Evolutionary conservation across 305 asterid species (phyloP).

Genomic region (Fraxinus ornus): DNA sequence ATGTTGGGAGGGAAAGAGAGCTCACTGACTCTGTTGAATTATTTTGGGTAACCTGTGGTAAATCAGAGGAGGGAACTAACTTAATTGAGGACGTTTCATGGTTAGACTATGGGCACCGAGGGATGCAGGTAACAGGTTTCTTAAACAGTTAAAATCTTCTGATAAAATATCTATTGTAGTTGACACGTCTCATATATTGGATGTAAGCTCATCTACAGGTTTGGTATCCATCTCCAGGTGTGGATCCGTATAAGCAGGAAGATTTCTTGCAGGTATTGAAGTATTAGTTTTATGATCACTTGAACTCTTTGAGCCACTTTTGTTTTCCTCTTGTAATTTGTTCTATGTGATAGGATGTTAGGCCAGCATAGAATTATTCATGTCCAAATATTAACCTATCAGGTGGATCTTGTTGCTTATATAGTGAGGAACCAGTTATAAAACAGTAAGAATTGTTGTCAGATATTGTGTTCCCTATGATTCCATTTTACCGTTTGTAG

Average conservation of each 20-base stretch:
- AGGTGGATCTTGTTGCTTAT: conserved; percentile 11
- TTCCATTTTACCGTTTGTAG: background rate
- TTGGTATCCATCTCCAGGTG: conserved; percentile 99
- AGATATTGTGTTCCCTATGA: background rate
- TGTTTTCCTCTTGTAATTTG: background rate
- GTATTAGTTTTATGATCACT: conserved; percentile 1
- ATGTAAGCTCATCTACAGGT: conserved; percentile 72
- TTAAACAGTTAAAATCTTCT: conserved; percentile 20
- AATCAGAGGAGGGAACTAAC: conserved; percentile 85
- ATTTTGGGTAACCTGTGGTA: conserved; percentile 99
- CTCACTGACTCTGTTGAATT: conserved; percentile 95
- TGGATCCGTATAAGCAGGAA: conserved; percentile 93
- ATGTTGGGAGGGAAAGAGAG: conserved; percentile 96
- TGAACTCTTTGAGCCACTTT: conserved; percentile 16
- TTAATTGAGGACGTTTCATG: conserved; percentile 99
- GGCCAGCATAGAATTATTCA: conserved; percentile 7
- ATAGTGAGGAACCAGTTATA: background rate
- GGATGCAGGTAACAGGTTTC: conserved; percentile 89
- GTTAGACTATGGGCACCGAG: conserved; percentile 98
- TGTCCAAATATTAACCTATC: conserved; percentile 21
- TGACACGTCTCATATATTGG: conserved; percentile 41
- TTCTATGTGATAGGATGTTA: background rate
- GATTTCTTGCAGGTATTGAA: conserved; percentile 93
- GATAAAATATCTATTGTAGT: conserved; percentile 14
- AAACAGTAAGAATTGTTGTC: background rate